Conservation (phyloP, 164 flowering plant species). For the Chloranthus sessilifolius region DNA sequence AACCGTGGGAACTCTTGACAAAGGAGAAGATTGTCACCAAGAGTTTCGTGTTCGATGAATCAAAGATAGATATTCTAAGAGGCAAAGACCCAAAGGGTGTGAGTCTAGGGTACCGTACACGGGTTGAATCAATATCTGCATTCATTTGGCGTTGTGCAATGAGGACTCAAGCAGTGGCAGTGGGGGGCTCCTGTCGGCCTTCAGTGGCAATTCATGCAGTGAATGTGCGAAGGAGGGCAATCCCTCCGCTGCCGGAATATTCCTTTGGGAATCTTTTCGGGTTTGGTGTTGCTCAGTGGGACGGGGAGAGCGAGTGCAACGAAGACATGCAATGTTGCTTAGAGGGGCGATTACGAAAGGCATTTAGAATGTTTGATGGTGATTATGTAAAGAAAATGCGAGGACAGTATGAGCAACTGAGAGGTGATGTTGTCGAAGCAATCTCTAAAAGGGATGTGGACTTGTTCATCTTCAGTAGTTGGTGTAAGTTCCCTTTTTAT, state of each 20-base stretch:
- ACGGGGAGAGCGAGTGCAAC: background rate
- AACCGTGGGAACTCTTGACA: too few relatives aligned
- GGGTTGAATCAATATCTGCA: too few relatives aligned
- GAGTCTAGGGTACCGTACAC: background rate
- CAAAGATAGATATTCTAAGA: too few relatives aligned
- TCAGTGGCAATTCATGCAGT: background rate
- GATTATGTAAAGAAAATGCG: constrained; percentile 2
- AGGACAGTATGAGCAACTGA: background rate
- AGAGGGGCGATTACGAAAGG: constrained; percentile 3
- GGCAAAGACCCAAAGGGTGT: too few relatives aligned
- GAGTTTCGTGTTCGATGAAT: too few relatives aligned
- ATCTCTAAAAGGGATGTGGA: constrained; percentile 4
- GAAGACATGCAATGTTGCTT: constrained; percentile 1
- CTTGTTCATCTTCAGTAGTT: constrained; percentile 26
- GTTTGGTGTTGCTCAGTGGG: background rate
- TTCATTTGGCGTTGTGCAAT: background rate
- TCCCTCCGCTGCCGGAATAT: constrained; percentile 10
- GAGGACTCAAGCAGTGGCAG: background rate
- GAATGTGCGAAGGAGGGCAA: constrained; percentile 8
- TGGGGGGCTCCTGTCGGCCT: too few relatives aligned
- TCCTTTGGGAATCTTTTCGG: constrained; percentile 11
- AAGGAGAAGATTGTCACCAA: too few relatives aligned
- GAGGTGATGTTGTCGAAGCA: background rate
- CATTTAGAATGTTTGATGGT: background rate
- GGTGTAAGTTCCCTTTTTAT: constrained; percentile 28